phyloP scores from a whole-genome alignment of 106 monocot genomes.

The Agapanthus africanus region DNA sequence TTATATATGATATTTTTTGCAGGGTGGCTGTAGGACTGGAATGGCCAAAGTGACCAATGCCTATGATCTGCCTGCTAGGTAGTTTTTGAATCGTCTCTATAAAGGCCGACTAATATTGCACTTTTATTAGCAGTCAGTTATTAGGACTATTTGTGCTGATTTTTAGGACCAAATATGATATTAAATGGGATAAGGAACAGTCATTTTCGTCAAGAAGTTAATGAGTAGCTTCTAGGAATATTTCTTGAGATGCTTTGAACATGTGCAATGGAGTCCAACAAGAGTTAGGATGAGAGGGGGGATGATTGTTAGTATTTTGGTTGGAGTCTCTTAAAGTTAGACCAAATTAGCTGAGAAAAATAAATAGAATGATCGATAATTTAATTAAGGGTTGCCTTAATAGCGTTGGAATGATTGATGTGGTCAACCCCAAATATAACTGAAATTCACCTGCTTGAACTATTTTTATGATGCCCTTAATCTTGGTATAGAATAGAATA shows the following conservation, averaged over 20 bases:
- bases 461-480: not conserved
- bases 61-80: constrained; percentile 99
- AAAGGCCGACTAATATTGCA: not conserved
- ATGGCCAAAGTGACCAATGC: constrained; percentile 99
- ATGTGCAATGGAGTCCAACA: too few species aligned
- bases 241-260: not conserved
- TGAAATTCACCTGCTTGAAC: not conserved
- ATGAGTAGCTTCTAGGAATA: too few species aligned
- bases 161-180: too few species aligned
- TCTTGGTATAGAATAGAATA: not conserved
- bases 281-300: not conserved
- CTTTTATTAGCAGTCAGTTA: not conserved
- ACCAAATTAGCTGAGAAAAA: not conserved
- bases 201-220: too few species aligned
- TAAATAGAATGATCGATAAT: not conserved
- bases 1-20: not conserved
- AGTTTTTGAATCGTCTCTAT: constrained; percentile 51
- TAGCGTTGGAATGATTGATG: not conserved
- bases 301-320: not conserved
- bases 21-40: constrained; percentile 97
- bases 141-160: too few species aligned
- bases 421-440: not conserved
- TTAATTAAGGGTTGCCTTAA: not conserved
- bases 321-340: too few species aligned
- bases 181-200: not conserved